Evolutionary conservation across 2,329 filamentous ascomycete species (phyloP).

Genomic region (Aspergillus amoenus): DNA sequence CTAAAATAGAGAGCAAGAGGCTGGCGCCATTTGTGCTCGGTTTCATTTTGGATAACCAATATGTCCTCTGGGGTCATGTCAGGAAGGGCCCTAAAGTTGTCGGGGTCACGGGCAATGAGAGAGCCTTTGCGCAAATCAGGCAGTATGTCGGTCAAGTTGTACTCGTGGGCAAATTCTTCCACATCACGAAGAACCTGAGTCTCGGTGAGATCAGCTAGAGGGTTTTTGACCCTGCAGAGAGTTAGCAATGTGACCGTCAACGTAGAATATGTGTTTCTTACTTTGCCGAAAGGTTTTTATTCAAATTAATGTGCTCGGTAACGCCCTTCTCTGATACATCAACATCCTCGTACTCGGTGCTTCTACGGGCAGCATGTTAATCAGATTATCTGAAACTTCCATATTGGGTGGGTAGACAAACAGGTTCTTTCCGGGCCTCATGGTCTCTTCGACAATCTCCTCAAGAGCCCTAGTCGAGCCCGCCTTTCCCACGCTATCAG

Average conservation of each 20-base stretch:
- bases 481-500: conserved; percentile 11
- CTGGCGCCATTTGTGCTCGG: conserved; percentile 51
- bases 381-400: background rate
- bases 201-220: conserved; percentile 42
- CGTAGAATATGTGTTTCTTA: conserved; percentile 14
- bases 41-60: conserved; percentile 46
- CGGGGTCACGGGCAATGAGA: conserved; percentile 50
- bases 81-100: conserved; percentile 44
- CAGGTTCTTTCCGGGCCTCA: conserved; percentile 11
- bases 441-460: conserved; percentile 1
- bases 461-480: background rate
- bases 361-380: conserved; percentile 9
- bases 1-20: conserved; percentile 50
- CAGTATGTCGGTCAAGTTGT: conserved; percentile 42
- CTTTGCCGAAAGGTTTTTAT: conserved; percentile 31
- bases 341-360: conserved; percentile 12
- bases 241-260: conserved; percentile 1
- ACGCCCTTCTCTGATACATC: conserved; percentile 23
- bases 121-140: conserved; percentile 49
- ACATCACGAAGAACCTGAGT: conserved; percentile 42
- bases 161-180: conserved; percentile 42
- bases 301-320: conserved; percentile 26
- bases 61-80: conserved; percentile 45
- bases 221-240: conserved; percentile 45
- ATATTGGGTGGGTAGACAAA: conserved; percentile 5